A percentile compares a stretch with the other conserved stretches of the same genome.
These are phyloP conservation scores for Gryganskiella cystojenkinii DNA, from an alignment of 192 early-diverging fungal genomes.

Conservation along the genomic window DNA sequence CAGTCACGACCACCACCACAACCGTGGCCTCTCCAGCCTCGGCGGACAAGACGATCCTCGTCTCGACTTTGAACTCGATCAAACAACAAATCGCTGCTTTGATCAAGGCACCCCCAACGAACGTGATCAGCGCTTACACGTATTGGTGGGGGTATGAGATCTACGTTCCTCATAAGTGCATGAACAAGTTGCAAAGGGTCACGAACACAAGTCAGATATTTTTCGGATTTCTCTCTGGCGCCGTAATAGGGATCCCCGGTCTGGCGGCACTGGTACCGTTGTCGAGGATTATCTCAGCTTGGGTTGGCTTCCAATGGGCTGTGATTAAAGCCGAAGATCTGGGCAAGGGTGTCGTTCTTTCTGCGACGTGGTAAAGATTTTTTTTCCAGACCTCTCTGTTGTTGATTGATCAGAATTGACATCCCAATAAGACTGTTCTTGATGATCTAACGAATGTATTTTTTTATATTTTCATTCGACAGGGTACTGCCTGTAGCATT, in stretches of 20 bases:
- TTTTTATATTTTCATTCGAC: background rate
- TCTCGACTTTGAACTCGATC: constrained; percentile 43
- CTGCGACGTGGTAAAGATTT: constrained; percentile 55
- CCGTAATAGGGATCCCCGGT: constrained; percentile 31
- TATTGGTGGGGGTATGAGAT: constrained; percentile 62
- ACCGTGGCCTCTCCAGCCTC: background rate
- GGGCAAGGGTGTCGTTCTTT: constrained; percentile 54
- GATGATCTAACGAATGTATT: background rate
- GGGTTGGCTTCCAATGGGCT: constrained; percentile 56
- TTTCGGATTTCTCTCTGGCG: constrained; percentile 53
- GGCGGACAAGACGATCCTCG: constrained; percentile 30
- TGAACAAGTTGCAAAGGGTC: constrained; percentile 52
- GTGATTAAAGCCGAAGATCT: constrained; percentile 52
- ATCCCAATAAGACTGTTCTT: too few species aligned
- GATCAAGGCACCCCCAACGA: constrained; percentile 24
- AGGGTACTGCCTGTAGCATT: constrained; percentile 59
- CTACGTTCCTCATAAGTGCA: constrained; percentile 56
- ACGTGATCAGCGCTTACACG: constrained; percentile 49
- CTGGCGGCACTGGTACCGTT: constrained; percentile 46
- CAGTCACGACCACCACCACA: constrained; percentile 35
- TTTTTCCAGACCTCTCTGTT: background rate
- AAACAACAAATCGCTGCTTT: constrained; percentile 36
- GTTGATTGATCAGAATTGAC: background rate
- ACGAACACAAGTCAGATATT: constrained; percentile 54
- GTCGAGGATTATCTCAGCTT: constrained; percentile 56